These are phyloP conservation scores for Suhomyces anneliseae DNA, from an alignment of 1,139 yeast genomes.

Conservation along the genomic window DNA sequence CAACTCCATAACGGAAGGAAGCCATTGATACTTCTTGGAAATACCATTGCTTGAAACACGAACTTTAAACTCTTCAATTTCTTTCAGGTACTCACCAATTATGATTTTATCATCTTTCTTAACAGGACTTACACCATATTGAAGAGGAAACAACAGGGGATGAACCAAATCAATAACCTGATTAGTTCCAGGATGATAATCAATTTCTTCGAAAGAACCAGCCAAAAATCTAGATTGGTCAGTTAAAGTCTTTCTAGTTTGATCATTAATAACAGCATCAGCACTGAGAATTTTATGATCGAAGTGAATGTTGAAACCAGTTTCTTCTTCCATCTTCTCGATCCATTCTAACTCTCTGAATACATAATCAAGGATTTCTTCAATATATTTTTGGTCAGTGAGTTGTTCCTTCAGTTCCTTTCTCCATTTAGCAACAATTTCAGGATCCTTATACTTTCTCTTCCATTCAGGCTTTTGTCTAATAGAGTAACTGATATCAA, in stretches of 20 bases:
- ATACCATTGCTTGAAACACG: too few species aligned
- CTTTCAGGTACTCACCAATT: too few species aligned
- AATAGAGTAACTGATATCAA: not conserved
- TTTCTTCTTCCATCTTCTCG: slow-evolving; percentile 16
- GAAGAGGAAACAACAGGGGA: slow-evolving; percentile 43
- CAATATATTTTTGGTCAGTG: slow-evolving; percentile 9
- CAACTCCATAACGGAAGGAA: slow-evolving; percentile 9
- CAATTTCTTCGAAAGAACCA: slow-evolving; percentile 19
- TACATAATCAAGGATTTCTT: slow-evolving; percentile 24
- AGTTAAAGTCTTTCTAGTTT: slow-evolving; percentile 11
- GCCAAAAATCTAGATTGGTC: slow-evolving; percentile 15
- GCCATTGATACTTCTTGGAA: too few species aligned
- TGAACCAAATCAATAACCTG: slow-evolving; percentile 44
- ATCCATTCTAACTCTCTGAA: slow-evolving; percentile 33
- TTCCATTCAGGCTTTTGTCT: slow-evolving; percentile 34
- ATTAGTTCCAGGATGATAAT: slow-evolving; percentile 40
- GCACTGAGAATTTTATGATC: too few species aligned
- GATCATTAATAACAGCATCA: too few species aligned
- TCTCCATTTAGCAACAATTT: slow-evolving; percentile 33
- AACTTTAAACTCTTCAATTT: too few species aligned
- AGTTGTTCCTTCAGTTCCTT: slow-evolving; percentile 24
- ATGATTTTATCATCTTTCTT: not conserved
- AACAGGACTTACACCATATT: slow-evolving; percentile 35
- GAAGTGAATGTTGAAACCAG: slow-evolving; percentile 10
- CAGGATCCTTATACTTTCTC: slow-evolving; percentile 26